Conservation (phyloP, 2,329 filamentous ascomycete species). For the Nemania bipapillata region DNA sequence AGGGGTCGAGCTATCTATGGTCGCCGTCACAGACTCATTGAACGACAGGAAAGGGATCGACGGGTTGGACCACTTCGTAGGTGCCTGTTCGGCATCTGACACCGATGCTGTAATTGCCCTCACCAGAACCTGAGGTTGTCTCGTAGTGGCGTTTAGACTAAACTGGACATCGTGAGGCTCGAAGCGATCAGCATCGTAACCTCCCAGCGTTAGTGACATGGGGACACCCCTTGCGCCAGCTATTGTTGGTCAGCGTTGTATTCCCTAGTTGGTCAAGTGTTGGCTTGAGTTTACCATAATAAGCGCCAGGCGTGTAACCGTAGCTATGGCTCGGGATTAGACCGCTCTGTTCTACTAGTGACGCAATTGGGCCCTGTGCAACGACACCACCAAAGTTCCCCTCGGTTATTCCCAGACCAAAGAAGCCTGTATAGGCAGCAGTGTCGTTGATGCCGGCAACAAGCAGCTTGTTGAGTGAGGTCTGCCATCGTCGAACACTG, state of each 20-base stretch:
- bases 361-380: slow-evolving; percentile 63
- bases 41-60: slow-evolving; percentile 57
- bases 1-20: slow-evolving; percentile 73
- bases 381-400: slow-evolving; percentile 63
- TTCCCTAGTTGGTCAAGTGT: background rate
- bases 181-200: slow-evolving; percentile 73
- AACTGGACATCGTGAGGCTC: slow-evolving; percentile 70
- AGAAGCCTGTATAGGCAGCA: slow-evolving; percentile 64
- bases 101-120: slow-evolving; percentile 64
- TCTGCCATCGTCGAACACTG: slow-evolving; percentile 53
- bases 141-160: slow-evolving; percentile 63
- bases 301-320: slow-evolving; percentile 79
- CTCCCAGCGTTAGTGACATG: slow-evolving; percentile 73
- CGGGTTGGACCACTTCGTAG: slow-evolving; percentile 56
- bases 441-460: slow-evolving; percentile 67
- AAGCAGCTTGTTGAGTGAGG: slow-evolving; percentile 59
- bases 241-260: slow-evolving; percentile 50
- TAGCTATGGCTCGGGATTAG: slow-evolving; percentile 77
- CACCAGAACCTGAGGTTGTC: slow-evolving; percentile 69
- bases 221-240: slow-evolving; percentile 57
- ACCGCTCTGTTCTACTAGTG: slow-evolving; percentile 68
- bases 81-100: slow-evolving; percentile 48
- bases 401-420: slow-evolving; percentile 67
- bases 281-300: slow-evolving; percentile 66
- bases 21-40: slow-evolving; percentile 61